Evolutionary conservation across 108 stramenopile species (phyloP), one percentile per base, ranked within the genome.

Genomic region (Stephanodiscus triporus): DNA sequence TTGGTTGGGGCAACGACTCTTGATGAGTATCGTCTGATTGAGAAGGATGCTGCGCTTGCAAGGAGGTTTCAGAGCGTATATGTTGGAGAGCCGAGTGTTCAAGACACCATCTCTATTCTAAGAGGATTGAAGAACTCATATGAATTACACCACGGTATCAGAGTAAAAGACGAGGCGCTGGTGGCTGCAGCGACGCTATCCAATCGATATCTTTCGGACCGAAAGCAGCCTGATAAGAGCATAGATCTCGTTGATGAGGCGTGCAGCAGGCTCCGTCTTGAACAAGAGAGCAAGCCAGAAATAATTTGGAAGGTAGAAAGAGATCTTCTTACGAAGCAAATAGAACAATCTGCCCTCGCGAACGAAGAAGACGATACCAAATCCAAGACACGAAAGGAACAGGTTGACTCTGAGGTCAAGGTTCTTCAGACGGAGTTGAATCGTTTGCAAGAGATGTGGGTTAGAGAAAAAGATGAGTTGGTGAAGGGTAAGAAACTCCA

Each of bases 231-330:
- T 1, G 98, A 97, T 81, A 95, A 94, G 66, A 80, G 83, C 26
- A 97, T 98, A 63, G 98, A 98, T 77, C 76, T 98, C 37, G 87
- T 98, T n/a, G 98, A 98, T 74, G 98, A 98, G 84, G 97, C 98
- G 16, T 89, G 87, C 50, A 79, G 76, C 36, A 76, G 85, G 38
- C 67, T 92, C 22, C 81, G 89, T 54, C 58, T 92, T 48, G 91
- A 89, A 77, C 91, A 92, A 68, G 91, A 92, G 58, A 43, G 51
- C 48, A 90, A 91, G 57, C 92, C 92, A 17, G 92, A 93, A 60
- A 66, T 88, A 14, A 76, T 93, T 19, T 93, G 89, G 88, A 88
- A 88, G 36, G 36, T 88, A 9, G 91, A 92, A 65, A 78, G 91
- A 6, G 87, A 92, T 63, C 68, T 92, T 11, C 62, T 92, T 30